phyloP scores from a whole-genome alignment of 108 stramenopile species.

The Discostella pseudostelligera region DNA sequence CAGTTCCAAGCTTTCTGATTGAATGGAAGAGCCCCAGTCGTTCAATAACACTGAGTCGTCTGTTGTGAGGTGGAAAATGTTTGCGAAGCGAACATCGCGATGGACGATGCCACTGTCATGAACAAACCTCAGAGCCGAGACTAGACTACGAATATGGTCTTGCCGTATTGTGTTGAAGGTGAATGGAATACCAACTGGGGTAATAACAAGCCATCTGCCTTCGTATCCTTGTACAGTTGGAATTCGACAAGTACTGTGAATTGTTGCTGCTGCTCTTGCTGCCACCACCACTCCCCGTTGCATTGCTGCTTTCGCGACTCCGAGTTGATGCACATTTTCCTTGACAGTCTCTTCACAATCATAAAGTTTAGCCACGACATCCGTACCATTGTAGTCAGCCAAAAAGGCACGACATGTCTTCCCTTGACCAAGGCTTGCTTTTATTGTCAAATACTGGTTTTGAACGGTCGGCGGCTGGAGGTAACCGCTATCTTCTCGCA shows the following conservation, averaged over 20 bases:
- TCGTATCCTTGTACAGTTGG: slow-evolving; percentile 12
- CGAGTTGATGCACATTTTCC: slow-evolving; percentile 11
- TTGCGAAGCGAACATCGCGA: slow-evolving; percentile 10
- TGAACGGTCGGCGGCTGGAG: slow-evolving; percentile 5
- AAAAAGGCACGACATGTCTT: slow-evolving; percentile 12
- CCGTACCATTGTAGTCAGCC: slow-evolving; percentile 10
- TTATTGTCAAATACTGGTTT: slow-evolving; percentile 10
- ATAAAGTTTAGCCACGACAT: slow-evolving; percentile 12
- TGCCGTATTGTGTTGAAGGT: slow-evolving; percentile 7
- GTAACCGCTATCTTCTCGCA: slow-evolving; percentile 13
- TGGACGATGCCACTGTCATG: slow-evolving; percentile 5
- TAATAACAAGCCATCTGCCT: slow-evolving; percentile 5
- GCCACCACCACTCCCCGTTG: background rate
- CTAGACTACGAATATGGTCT: slow-evolving; percentile 6
- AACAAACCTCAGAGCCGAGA: slow-evolving; percentile 5
- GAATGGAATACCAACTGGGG: slow-evolving; percentile 11
- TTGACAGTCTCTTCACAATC: slow-evolving; percentile 9
- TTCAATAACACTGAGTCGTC: slow-evolving; percentile 6
- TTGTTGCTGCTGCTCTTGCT: slow-evolving; percentile 3
- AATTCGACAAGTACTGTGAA: slow-evolving; percentile 11
- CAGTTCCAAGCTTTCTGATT: slow-evolving; percentile 9
- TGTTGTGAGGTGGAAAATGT: slow-evolving; percentile 7
- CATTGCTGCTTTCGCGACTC: slow-evolving; percentile 6
- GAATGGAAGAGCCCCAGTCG: slow-evolving; percentile 6
- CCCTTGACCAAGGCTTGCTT: slow-evolving; percentile 10